These are phyloP conservation scores for Zygnema circumcarinatum DNA, from an alignment of 139 green algal species.

Conservation along the genomic window DNA sequence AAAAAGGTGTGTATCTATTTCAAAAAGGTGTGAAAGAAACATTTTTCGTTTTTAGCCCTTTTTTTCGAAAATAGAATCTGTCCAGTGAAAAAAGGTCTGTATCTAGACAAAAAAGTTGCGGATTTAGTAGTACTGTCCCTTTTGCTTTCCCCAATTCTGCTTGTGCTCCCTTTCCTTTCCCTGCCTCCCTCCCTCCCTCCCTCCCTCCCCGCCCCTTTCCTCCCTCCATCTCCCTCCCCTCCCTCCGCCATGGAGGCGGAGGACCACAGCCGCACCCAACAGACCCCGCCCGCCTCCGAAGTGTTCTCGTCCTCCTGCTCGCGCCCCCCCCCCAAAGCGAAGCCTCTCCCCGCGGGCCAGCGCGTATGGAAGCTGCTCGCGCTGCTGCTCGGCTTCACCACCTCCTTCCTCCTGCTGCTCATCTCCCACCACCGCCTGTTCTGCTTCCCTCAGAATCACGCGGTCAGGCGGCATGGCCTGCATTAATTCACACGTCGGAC, in stretches of 20 bases:
- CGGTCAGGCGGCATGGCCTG: not conserved
- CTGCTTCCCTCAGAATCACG: not conserved
- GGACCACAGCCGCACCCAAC: not conserved
- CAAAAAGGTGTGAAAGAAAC: too few relatives aligned
- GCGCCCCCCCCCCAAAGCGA: not conserved
- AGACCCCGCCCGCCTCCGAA: not conserved
- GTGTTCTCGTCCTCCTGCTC: not conserved
- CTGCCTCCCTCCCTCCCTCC: not conserved
- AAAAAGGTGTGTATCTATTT: too few relatives aligned
- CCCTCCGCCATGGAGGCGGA: not conserved
- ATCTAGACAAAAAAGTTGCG: too few relatives aligned
- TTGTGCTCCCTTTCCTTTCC: not conserved
- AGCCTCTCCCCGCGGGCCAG: not conserved
- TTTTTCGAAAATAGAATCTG: too few relatives aligned
- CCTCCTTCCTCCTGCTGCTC: not conserved
- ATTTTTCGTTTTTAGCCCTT: too few relatives aligned
- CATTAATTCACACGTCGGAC: not conserved
- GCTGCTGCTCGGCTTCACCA: too few relatives aligned
- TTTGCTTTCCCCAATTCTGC: not conserved
- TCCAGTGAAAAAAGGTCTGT: too few relatives aligned
- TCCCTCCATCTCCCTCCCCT: not conserved
- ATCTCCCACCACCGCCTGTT: not conserved
- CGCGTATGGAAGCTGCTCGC: too few relatives aligned
- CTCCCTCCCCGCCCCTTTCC: not conserved
- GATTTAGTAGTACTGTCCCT: too few relatives aligned